These are phyloP conservation scores for Entophlyctis luteolus DNA, from an alignment of 192 early-diverging fungal genomes.

Conservation along the genomic window DNA sequence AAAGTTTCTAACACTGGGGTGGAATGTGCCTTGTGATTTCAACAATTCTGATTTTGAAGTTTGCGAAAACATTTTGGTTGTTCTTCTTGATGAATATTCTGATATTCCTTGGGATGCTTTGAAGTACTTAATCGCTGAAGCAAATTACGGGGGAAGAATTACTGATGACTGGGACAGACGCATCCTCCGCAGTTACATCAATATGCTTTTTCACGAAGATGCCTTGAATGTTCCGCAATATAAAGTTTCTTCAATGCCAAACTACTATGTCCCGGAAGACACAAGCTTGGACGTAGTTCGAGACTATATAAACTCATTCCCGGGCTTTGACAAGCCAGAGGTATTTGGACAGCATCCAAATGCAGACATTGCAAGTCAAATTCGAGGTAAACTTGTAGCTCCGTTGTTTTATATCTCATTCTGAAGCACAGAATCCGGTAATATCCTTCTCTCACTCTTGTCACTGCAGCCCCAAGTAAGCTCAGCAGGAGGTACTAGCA, in stretches of 20 bases:
- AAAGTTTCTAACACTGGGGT: slow-evolving; percentile 61
- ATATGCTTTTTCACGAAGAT: slow-evolving; percentile 52
- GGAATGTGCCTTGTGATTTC: slow-evolving; percentile 61
- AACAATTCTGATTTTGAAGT: slow-evolving; percentile 67
- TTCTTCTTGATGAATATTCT: slow-evolving; percentile 55
- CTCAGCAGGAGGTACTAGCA: slow-evolving; percentile 30
- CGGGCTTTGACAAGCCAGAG: slow-evolving; percentile 56
- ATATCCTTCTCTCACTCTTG: slow-evolving; percentile 46
- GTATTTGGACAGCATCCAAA: slow-evolving; percentile 66
- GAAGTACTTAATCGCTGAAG: slow-evolving; percentile 62
- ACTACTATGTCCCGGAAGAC: slow-evolving; percentile 54
- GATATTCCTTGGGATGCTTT: slow-evolving; percentile 62
- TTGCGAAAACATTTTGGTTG: slow-evolving; percentile 54
- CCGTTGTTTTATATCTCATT: neutral
- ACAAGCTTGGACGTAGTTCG: slow-evolving; percentile 34
- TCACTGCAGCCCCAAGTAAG: slow-evolving; percentile 54
- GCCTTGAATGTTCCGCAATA: slow-evolving; percentile 48
- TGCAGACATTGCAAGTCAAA: slow-evolving; percentile 61
- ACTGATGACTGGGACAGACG: slow-evolving; percentile 64
- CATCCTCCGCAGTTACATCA: slow-evolving; percentile 59
- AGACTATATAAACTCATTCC: slow-evolving; percentile 54
- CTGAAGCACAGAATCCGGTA: slow-evolving; percentile 38
- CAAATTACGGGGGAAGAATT: slow-evolving; percentile 60
- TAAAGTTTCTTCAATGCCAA: slow-evolving; percentile 44
- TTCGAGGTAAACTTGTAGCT: slow-evolving; percentile 21